Conservation (phyloP, 768 basidiomycete species). For the Glaciozyma antarctica region DNA sequence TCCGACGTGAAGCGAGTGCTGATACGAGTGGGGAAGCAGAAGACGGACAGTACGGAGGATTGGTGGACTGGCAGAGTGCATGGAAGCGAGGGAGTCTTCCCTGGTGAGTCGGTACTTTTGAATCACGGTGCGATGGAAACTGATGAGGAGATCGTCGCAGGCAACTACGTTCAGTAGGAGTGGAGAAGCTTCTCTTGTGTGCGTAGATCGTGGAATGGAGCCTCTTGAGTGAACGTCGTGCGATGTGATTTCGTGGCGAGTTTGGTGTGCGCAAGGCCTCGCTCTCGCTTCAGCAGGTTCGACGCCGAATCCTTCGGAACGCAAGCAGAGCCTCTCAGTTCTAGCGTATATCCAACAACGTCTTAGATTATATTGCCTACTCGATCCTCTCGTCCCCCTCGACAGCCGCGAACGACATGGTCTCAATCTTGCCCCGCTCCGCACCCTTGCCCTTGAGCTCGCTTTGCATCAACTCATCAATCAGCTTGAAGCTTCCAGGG, state of each 20-base stretch:
- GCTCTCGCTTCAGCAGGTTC: too few relatives aligned
- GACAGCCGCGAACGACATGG: slow-evolving; percentile 20
- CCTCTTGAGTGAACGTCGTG: background rate
- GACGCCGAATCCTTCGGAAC: background rate
- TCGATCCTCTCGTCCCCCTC: slow-evolving; percentile 27
- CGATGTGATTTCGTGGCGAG: background rate
- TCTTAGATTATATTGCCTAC: background rate
- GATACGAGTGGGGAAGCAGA: slow-evolving; percentile 24
- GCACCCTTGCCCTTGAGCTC: slow-evolving; percentile 63
- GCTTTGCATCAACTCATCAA: slow-evolving; percentile 81
- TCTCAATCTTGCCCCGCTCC: slow-evolving; percentile 22
- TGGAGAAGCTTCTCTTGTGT: background rate
- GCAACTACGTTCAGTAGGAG: too few relatives aligned
- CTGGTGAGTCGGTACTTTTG: slow-evolving; percentile 41
- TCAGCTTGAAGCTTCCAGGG: slow-evolving; percentile 76
- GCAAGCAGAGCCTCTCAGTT: background rate
- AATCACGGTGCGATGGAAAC: too few relatives aligned
- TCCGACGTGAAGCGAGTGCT: too few relatives aligned
- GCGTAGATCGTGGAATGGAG: background rate
- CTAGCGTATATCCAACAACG: background rate
- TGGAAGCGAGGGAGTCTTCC: slow-evolving; percentile 79
- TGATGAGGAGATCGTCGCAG: too few relatives aligned
- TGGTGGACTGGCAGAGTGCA: slow-evolving; percentile 94
- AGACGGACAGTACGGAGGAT: slow-evolving; percentile 71
- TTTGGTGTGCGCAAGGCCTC: too few relatives aligned